Base-by-base conservation (phyloP, 192 early-diverging fungal species). In the Chytriomyces confervae region DNA sequence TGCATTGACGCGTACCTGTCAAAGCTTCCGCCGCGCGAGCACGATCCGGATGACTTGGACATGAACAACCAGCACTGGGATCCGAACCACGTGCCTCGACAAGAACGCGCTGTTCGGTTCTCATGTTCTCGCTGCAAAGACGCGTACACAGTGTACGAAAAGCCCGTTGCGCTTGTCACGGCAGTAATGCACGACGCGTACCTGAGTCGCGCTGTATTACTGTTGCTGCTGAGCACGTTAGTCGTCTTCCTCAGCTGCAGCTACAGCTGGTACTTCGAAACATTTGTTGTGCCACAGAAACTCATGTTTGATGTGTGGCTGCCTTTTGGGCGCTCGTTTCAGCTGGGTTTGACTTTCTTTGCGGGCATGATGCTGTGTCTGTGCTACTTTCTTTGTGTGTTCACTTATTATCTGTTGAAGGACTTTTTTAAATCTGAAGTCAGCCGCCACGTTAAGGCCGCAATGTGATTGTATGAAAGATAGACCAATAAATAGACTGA, bases 1-100 rank as follows among this genome's bases (percentile, higher is more conserved):
- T 81, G 80, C 48, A 82, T 81, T 46, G 80, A 81, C 75, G 8
- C 13, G 10, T 83, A 78, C 53, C 29, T 81, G 7, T 13, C 78
- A 16, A 29, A 23, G 10, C 68, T 81, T 6, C 81, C 81, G 10
- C 48, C 78, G 0, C 75, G 53, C 13, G 20, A n/a, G 53, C 53
- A 20, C 53, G 16, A 57, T 57, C 16, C 13, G 20, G 53, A 13
- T 57, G 53, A 13, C 20, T 20, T n/a, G 53, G 53, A n/a, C 20
- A n/a, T 57, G 20, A 13, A 13, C 3, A n/a, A 20, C 13, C 20
- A 20, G 53, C 53, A 20, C 53, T 57, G 13, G 53, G 53, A 57
- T 57, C 20, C 20, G 13, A 20, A 57, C 53, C 13, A 20, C 53
- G 5, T n/a, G 53, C 53, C 53, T 20, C 13, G 20, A 57, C 53